A percentile compares a stretch with the other conserved stretches of the same genome.
phyloP scores from a whole-genome alignment of 148 eudicot genomes.

The Camellia granthamiana region DNA sequence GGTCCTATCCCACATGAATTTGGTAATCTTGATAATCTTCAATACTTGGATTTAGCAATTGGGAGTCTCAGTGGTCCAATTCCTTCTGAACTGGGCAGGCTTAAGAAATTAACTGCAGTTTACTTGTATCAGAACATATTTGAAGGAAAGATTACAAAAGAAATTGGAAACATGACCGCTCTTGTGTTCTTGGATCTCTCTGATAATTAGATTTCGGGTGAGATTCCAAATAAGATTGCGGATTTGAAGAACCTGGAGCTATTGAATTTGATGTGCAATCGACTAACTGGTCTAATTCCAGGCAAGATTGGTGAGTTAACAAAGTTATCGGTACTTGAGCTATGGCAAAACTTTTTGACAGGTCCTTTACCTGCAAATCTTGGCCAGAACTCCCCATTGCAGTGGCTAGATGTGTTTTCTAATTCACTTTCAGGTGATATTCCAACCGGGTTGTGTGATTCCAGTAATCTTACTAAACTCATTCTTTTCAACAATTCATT shows the following conservation, averaged over 20 bases:
- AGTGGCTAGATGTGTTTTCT: constrained; percentile 83
- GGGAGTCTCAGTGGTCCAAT: constrained; percentile 64
- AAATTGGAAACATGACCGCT: constrained; percentile 50
- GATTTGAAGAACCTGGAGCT: constrained; percentile 54
- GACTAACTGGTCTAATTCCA: constrained; percentile 59
- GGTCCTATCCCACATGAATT: too few relatives aligned
- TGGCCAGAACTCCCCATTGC: constrained; percentile 61
- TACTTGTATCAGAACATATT: constrained; percentile 68
- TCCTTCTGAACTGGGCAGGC: constrained; percentile 58
- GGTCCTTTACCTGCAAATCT: constrained; percentile 75
- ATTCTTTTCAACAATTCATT: constrained; percentile 76
- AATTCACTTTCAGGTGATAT: constrained; percentile 71
- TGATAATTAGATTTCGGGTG: constrained; percentile 65
- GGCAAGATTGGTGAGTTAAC: constrained; percentile 38
- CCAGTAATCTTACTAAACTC: constrained; percentile 74
- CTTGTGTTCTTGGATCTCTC: constrained; percentile 60
- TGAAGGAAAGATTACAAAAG: constrained; percentile 52
- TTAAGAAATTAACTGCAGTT: constrained; percentile 43
- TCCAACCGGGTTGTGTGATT: constrained; percentile 54
- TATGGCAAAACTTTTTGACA: constrained; percentile 74
- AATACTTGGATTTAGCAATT: constrained; percentile 72
- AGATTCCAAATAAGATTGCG: constrained; percentile 55
- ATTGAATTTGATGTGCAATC: constrained; percentile 72
- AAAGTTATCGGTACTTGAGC: constrained; percentile 58
- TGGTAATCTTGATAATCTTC: constrained; percentile 71